Evolutionary conservation across 441 rosid species (phyloP).

Genomic region (Metrosideros polymorpha): DNA sequence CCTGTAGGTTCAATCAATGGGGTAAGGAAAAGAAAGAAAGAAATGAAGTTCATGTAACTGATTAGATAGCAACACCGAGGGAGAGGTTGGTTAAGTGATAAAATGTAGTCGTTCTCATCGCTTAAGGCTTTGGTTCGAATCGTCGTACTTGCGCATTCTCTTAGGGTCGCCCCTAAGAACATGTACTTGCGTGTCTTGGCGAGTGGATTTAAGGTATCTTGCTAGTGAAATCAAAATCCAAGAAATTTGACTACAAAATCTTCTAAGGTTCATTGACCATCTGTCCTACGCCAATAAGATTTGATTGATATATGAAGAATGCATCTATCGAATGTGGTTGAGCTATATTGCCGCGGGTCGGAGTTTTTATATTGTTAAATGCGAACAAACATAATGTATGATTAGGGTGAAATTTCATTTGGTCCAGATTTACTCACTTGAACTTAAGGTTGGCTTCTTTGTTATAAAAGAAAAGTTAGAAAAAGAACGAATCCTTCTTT

Average conservation of each 20-base stretch:
- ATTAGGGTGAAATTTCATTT: neutral
- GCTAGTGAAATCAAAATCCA: neutral
- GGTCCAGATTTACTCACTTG: neutral
- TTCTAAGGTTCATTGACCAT: neutral
- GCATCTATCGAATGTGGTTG: neutral
- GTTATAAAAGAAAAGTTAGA: neutral
- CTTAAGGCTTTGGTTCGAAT: neutral
- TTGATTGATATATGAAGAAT: neutral
- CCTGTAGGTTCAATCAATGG: neutral
- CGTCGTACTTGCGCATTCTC: neutral
- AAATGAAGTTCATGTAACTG: neutral
- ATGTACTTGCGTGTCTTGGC: neutral
- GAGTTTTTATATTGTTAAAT: neutral
- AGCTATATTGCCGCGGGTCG: neutral
- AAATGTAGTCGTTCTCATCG: neutral
- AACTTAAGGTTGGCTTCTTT: neutral
- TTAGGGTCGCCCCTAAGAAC: neutral
- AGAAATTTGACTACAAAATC: neutral
- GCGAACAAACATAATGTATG: neutral
- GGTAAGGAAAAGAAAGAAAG: neutral
- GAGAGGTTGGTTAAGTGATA: neutral
- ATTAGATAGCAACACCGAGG: neutral
- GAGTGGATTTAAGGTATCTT: neutral
- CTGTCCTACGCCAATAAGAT: fast-evolving
- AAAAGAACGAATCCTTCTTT: neutral